Percentiles rank a stretch among this genome's conserved stretches.
phyloP scores from a whole-genome alignment of 78 protist genomes.

The Fonticula alba region DNA sequence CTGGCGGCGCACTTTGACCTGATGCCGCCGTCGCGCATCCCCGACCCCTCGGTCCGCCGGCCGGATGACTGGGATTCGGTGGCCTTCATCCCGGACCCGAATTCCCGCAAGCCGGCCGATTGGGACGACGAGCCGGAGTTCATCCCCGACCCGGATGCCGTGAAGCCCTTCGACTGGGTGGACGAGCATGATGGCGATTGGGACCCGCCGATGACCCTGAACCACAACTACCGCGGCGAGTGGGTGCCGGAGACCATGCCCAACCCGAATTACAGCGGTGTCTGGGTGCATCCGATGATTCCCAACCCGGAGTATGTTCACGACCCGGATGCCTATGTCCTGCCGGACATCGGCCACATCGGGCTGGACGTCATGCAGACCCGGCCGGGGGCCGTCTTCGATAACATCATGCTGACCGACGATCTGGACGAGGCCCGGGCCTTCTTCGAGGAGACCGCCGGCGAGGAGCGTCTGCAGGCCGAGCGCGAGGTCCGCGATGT shows the following conservation, averaged over 20 bases:
- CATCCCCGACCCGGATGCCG: slow-evolving; percentile 77
- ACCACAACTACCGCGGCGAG: slow-evolving; percentile 44
- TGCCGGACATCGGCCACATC: slow-evolving; percentile 14
- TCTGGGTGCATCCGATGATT: slow-evolving; percentile 69
- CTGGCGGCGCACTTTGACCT: slow-evolving; percentile 66
- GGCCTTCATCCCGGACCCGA: slow-evolving; percentile 35
- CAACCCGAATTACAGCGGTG: slow-evolving; percentile 88
- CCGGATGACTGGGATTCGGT: slow-evolving; percentile 85
- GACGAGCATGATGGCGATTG: slow-evolving; percentile 96
- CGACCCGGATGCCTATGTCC: slow-evolving; percentile 27
- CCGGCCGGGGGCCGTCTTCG: slow-evolving; percentile 89
- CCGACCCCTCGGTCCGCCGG: slow-evolving; percentile 67
- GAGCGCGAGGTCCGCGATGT: background rate
- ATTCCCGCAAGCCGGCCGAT: slow-evolving; percentile 69
- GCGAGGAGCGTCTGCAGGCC: too few relatives aligned
- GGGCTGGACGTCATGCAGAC: slow-evolving; percentile 93
- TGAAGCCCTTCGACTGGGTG: slow-evolving; percentile 95
- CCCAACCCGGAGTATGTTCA: slow-evolving; percentile 73
- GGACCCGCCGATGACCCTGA: slow-evolving; percentile 28
- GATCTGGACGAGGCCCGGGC: slow-evolving; percentile 35
- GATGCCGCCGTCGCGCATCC: slow-evolving; percentile 58
- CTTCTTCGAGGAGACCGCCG: slow-evolving; percentile 38
- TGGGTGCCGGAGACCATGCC: slow-evolving; percentile 70
- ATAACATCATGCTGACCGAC: slow-evolving; percentile 84
- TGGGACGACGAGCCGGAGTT: slow-evolving; percentile 64